Conservation (phyloP, 192 early-diverging fungal genomes). For the Lobosporangium transversale region DNA sequence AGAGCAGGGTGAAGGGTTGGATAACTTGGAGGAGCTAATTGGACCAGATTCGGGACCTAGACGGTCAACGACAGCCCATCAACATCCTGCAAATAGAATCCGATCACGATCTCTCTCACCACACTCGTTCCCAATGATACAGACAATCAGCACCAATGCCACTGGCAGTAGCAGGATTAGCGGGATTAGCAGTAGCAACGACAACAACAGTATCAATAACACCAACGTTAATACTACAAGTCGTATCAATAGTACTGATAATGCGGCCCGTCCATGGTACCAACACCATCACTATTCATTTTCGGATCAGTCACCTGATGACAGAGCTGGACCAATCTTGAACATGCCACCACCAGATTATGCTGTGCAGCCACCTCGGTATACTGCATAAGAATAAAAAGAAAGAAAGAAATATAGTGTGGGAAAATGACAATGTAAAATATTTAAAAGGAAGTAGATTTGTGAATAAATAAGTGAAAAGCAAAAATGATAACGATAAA, state of each 20-base stretch:
- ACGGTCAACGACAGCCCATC: neutral
- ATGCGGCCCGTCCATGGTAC: neutral
- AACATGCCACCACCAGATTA: slow-evolving; percentile 34
- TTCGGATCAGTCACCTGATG: slow-evolving; percentile 34
- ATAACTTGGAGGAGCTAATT: neutral
- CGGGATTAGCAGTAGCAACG: too few species aligned
- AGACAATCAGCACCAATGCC: neutral
- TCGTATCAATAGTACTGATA: neutral
- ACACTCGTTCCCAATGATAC: neutral
- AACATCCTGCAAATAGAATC: neutral
- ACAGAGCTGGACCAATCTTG: neutral
- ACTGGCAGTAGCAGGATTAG: neutral
- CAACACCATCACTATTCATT: slow-evolving; percentile 19
- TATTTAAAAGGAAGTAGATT: neutral
- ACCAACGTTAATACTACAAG: neutral
- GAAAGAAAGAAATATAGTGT: neutral
- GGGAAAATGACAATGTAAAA: neutral
- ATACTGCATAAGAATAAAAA: slow-evolving; percentile 6
- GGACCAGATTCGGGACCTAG: neutral
- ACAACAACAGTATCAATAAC: neutral
- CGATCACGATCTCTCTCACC: slow-evolving; percentile 28
- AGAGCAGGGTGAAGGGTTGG: slow-evolving; percentile 19
- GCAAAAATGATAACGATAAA: neutral
- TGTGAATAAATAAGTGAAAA: neutral
- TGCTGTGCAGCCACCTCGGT: slow-evolving; percentile 18